A percentile compares a stretch with the other conserved stretches of the same genome.
Conservation (phyloP, 345 rosid species). For the Hypericum perforatum region DNA sequence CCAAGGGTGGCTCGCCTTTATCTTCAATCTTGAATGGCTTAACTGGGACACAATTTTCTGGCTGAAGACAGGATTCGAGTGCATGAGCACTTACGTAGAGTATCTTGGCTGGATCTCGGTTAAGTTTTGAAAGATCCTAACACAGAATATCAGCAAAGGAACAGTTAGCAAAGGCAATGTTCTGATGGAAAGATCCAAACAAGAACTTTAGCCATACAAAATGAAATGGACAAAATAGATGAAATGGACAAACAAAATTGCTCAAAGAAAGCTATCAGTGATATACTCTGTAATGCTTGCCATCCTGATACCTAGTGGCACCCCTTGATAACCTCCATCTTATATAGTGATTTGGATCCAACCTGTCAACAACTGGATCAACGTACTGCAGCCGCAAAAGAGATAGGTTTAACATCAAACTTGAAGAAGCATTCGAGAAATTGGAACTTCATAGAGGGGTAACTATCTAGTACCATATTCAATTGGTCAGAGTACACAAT, state of each 20-base stretch:
- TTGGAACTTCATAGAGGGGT: neutral
- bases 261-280: slow-evolving; percentile 1
- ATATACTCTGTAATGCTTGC: slow-evolving; percentile 81
- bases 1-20: slow-evolving; percentile 29
- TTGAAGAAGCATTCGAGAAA: slow-evolving; percentile 3
- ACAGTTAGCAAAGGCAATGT: neutral
- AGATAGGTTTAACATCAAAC: slow-evolving; percentile 6
- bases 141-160: slow-evolving; percentile 12
- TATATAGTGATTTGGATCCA: slow-evolving; percentile 62
- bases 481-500: slow-evolving; percentile 77
- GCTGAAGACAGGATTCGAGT: slow-evolving; percentile 75
- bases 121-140: slow-evolving; percentile 97
- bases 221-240: neutral
- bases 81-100: slow-evolving; percentile 79
- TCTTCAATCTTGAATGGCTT: slow-evolving; percentile 67
- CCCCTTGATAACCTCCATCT: slow-evolving; percentile 67
- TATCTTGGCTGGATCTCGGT: slow-evolving; percentile 73
- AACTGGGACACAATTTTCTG: slow-evolving; percentile 72
- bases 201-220: neutral
- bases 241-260: neutral
- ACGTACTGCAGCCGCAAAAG: slow-evolving; percentile 50
- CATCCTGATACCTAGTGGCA: slow-evolving; percentile 77
- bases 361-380: slow-evolving; percentile 69
- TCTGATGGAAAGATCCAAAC: neutral
- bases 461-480: slow-evolving; percentile 48